These are phyloP conservation scores for Cucurbita argyrosperma DNA, from an alignment of 306 rosid species.

Conservation along the genomic window DNA sequence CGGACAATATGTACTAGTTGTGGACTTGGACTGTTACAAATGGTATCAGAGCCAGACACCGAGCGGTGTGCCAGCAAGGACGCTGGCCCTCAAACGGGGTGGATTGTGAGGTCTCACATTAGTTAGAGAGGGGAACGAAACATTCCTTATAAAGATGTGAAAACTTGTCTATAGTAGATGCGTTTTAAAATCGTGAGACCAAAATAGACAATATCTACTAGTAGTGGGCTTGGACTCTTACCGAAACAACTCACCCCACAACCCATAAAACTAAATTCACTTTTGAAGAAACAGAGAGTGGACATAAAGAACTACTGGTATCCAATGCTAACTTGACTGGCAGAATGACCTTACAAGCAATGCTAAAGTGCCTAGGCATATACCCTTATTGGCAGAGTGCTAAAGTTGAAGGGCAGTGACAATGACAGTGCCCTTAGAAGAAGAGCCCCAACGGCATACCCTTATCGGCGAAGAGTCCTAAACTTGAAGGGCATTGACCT, in stretches of 20 bases:
- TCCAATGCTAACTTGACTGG: neutral
- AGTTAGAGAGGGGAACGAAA: no score
- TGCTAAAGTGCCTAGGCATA: neutral
- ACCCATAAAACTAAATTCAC: neutral
- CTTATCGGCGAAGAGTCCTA: neutral
- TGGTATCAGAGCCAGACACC: no score
- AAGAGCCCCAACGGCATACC: neutral
- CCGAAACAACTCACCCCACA: neutral
- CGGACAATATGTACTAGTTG: no score
- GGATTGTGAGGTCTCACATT: no score
- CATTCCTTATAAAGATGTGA: no score
- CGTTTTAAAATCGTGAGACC: no score
- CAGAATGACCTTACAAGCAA: neutral
- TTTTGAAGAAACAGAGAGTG: neutral
- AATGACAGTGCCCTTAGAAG: neutral
- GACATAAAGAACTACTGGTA: neutral
- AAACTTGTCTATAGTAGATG: no score
- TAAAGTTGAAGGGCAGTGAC: neutral
- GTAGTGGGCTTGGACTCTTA: no score
- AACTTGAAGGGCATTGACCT: neutral
- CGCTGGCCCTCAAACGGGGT: no score
- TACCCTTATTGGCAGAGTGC: neutral
- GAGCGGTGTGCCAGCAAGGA: no score
- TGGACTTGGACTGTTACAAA: no score
- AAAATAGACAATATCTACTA: no score